A percentile compares a stretch with the other conserved stretches of the same genome.
Conservation (phyloP, 306 rosid species). For the Fragaria vesca region DNA sequence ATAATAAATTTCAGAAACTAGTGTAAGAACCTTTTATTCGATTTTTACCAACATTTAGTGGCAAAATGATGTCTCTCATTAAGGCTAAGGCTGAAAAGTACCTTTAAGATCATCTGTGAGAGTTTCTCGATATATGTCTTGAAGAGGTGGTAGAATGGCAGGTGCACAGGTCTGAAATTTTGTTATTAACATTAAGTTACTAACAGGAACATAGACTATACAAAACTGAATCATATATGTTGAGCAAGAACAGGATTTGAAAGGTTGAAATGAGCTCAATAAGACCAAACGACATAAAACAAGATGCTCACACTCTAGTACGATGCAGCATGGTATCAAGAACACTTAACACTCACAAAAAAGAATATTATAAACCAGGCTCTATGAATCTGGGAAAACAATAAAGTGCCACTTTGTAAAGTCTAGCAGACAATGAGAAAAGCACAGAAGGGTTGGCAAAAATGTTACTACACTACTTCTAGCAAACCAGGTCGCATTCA, state of each 20-base stretch:
- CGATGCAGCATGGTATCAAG: conserved; percentile 1
- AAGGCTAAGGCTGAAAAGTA: conserved; percentile 39
- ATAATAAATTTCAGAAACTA: background rate
- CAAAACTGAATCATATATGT: conserved; percentile 9
- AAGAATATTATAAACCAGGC: background rate
- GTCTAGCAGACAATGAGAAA: background rate
- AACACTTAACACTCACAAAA: background rate
- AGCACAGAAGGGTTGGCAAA: background rate
- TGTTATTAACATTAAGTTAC: background rate
- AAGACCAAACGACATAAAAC: background rate
- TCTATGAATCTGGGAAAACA: background rate
- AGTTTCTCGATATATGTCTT: conserved; percentile 69
- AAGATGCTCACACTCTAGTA: background rate
- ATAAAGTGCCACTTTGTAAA: background rate
- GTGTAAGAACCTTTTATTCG: background rate
- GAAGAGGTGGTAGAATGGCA: conserved; percentile 88
- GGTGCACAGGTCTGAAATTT: conserved; percentile 77
- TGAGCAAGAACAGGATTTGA: background rate
- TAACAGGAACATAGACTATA: background rate
- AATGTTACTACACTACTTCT: conserved; percentile 4
- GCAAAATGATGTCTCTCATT: conserved; percentile 8
- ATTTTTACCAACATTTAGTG: background rate
- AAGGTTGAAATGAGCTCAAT: background rate
- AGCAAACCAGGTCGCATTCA: conserved; percentile 27
- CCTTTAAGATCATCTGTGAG: conserved; percentile 80